phyloP scores from a whole-genome alignment of 176 grass and related monocot species.

The Aegilops speltoides region DNA sequence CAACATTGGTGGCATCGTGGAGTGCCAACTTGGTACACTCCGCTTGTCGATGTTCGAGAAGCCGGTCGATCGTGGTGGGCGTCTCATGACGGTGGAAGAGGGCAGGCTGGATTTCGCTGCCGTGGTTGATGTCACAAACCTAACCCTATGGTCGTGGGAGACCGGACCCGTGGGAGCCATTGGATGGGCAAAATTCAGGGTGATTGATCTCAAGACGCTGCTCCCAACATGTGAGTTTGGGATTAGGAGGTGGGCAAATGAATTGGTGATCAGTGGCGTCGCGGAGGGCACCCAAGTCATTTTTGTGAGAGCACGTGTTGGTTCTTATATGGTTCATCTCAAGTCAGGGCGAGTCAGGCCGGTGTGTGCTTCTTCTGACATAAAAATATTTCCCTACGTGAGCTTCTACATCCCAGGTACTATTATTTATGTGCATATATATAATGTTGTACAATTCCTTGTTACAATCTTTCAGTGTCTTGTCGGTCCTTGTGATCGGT shows the following conservation, averaged over 20 bases:
- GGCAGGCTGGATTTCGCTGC: background rate
- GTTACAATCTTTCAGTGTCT: background rate
- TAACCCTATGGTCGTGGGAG: background rate
- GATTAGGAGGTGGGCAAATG: no score
- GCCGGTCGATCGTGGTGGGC: background rate
- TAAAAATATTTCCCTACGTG: background rate
- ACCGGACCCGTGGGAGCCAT: background rate
- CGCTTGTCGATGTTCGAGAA: background rate
- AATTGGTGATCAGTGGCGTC: background rate
- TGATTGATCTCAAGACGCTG: background rate
- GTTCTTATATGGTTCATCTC: background rate
- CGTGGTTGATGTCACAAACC: background rate
- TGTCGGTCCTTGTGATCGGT: background rate
- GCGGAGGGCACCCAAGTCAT: background rate
- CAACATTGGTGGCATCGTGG: background rate
- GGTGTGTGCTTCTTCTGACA: background rate
- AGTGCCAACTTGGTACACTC: background rate
- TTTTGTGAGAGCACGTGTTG: background rate
- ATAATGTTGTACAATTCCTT: background rate
- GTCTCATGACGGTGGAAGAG: background rate
- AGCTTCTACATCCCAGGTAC: background rate
- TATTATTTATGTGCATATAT: background rate
- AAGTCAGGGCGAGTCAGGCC: background rate
- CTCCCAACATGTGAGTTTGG: background rate
- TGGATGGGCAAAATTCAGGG: background rate